Conservation (phyloP, 2,329 filamentous ascomycete genomes). For the Monilinia laxa region DNA sequence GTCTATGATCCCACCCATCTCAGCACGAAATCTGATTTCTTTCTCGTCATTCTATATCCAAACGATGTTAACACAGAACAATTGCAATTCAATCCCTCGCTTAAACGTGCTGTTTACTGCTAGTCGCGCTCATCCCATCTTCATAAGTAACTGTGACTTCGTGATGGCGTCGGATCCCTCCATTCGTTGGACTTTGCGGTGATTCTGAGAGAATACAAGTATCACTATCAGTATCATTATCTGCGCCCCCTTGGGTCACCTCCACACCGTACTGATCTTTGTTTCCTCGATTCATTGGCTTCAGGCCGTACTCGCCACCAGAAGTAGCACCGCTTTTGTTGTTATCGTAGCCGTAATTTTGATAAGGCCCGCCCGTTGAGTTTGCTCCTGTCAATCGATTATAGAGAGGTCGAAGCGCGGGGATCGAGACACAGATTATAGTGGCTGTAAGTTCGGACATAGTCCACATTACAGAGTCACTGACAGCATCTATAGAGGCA, state of each 20-base stretch:
- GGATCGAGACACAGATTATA: constrained; percentile 16
- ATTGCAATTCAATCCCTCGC: neutral
- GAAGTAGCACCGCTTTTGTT: too few relatives aligned
- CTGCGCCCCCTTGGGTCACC: neutral
- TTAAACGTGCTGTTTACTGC: constrained; percentile 14
- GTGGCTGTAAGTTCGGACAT: constrained; percentile 15
- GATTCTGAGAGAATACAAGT: neutral
- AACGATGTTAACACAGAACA: neutral
- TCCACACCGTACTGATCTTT: constrained; percentile 1
- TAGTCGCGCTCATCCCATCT: neutral
- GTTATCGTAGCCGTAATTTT: constrained; percentile 9
- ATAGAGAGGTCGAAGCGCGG: constrained; percentile 17
- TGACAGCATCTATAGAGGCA: constrained; percentile 4
- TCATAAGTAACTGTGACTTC: constrained; percentile 14
- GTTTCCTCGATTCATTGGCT: neutral
- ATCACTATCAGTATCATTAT: constrained; percentile 16
- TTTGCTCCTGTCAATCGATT: constrained; percentile 8
- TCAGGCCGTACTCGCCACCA: neutral
- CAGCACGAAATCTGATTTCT: neutral
- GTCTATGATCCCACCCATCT: too few relatives aligned
- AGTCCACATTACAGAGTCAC: constrained; percentile 20
- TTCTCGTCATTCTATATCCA: too few relatives aligned
- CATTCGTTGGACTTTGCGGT: neutral
- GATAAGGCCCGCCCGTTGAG: constrained; percentile 3
- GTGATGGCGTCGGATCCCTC: constrained; percentile 1